Evolutionary conservation across 768 basidiomycete genomes (phyloP), one percentile per base, ranked within the genome.

Genomic region (Russula brevipes): DNA sequence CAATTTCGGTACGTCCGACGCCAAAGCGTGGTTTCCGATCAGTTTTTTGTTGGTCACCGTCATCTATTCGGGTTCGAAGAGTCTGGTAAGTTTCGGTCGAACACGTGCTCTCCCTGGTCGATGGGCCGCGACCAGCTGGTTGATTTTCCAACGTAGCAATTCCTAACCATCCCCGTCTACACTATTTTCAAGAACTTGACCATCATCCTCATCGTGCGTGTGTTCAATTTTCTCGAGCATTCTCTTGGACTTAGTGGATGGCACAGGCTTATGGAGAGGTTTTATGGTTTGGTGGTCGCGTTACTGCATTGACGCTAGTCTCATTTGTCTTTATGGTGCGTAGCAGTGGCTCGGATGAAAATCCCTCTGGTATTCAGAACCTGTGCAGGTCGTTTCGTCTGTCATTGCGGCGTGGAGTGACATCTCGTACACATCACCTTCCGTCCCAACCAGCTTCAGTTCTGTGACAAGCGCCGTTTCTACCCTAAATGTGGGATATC

Each of bases 101-200:
- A 10, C 0, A 38, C 17, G 30, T 5, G 8, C 12, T 6, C 19
- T 42, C 31, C 42, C 12, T 59, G 35, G 35, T 14, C n/a, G 55
- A 41, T 45, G 1, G 38, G 3, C 5, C 17, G 7, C 24, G 24
- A 24, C 24, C 24, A 24, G 24, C 24, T 4, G 12, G 2, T 14
- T 59, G 31, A 50, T 35, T 39, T 24, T 30, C 35, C 11, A 47
- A 19, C 41, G 5, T 74, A 98, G 94, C 97, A 98, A 95, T 93
- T 87, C 76, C 80, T 99, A 54, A 91, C 86, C 67, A 98, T 99
- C 75, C 97, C 97, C 0, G 87, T 98, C 33, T 99, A 98, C 76
- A 98, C 97, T 0, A 98, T 99, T 66, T 98, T 98, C 84, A 99
- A 99, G 76, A 99, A 99, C 73, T 72, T 98, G 70, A 98, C 97